Conservation (phyloP, 306 rosid genomes). For the Oxytropis ochrocephala region DNA sequence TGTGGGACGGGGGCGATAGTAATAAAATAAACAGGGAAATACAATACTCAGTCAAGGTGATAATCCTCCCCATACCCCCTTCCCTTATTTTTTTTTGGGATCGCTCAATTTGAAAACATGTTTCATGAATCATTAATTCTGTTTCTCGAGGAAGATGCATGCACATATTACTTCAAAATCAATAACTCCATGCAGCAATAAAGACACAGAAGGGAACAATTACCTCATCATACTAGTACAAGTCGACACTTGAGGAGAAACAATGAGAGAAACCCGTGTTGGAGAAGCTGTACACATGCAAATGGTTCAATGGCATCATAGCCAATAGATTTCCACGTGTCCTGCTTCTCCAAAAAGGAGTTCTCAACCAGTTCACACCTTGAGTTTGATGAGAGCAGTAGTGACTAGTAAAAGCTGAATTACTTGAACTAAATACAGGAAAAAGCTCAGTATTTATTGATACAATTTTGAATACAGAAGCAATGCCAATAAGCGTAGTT, state of each 20-base stretch:
- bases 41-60: no score
- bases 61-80: no score
- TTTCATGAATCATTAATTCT: no score
- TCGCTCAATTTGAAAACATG: no score
- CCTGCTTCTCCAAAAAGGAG: slow-evolving; percentile 99
- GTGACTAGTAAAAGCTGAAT: background rate
- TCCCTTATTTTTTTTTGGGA: no score
- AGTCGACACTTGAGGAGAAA: background rate
- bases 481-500: slow-evolving; percentile 34
- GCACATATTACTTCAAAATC: no score
- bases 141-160: no score
- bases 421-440: slow-evolving; percentile 5
- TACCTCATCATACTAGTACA: background rate
- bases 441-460: slow-evolving; percentile 43
- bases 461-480: slow-evolving; percentile 16
- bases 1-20: no score
- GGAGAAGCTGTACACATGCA: slow-evolving; percentile 96
- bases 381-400: slow-evolving; percentile 9
- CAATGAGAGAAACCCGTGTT: slow-evolving; percentile 54
- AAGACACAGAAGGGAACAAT: background rate
- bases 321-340: slow-evolving; percentile 74
- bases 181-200: background rate
- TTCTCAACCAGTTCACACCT: slow-evolving; percentile 38
- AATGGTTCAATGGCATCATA: slow-evolving; percentile 16
- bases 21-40: no score